Percentiles rank a stretch among this genome's conserved stretches.
phyloP scores from a whole-genome alignment of 1,139 yeast species.

The Saccharomycopsis hybrid region DNA sequence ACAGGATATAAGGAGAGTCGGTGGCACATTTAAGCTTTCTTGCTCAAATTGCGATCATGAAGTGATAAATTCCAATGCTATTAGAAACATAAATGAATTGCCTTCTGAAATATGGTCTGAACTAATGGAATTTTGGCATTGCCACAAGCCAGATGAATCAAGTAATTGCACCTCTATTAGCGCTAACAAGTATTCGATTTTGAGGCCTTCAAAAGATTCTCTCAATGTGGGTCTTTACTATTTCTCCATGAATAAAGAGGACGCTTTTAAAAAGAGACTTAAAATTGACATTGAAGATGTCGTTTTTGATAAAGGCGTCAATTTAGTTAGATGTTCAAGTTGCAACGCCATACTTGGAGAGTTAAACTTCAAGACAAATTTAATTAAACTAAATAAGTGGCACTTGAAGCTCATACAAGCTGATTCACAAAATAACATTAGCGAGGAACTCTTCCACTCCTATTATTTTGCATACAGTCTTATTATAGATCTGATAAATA shows the following conservation, averaged over 20 bases:
- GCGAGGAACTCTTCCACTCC: slow-evolving; percentile 30
- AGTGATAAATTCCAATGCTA: slow-evolving; percentile 30
- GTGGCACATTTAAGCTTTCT: slow-evolving; percentile 5
- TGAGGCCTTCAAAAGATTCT: slow-evolving; percentile 41
- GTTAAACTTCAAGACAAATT: slow-evolving; percentile 26
- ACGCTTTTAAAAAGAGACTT: slow-evolving; percentile 14
- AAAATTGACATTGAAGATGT: slow-evolving; percentile 9
- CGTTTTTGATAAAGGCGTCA: slow-evolving; percentile 13
- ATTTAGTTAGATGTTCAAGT: slow-evolving; percentile 25
- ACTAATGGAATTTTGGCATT: slow-evolving; percentile 97
- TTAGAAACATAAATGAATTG: slow-evolving; percentile 47
- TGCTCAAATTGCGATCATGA: slow-evolving; percentile 32
- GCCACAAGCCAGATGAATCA: slow-evolving; percentile 69
- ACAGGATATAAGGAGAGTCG: no score
- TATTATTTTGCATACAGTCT: slow-evolving; percentile 35
- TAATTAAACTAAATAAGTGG: slow-evolving; percentile 57
- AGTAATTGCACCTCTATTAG: slow-evolving; percentile 17
- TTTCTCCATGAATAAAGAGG: slow-evolving; percentile 36
- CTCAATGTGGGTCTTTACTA: slow-evolving; percentile 57
- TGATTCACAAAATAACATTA: not conserved
- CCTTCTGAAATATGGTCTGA: slow-evolving; percentile 95
- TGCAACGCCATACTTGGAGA: slow-evolving; percentile 36
- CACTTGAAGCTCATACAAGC: slow-evolving; percentile 33
- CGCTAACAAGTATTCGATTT: slow-evolving; percentile 25
- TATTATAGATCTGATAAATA: slow-evolving; percentile 41